Conservation (phyloP, 768 basidiomycete species). For the Termitomyces sp. region DNA sequence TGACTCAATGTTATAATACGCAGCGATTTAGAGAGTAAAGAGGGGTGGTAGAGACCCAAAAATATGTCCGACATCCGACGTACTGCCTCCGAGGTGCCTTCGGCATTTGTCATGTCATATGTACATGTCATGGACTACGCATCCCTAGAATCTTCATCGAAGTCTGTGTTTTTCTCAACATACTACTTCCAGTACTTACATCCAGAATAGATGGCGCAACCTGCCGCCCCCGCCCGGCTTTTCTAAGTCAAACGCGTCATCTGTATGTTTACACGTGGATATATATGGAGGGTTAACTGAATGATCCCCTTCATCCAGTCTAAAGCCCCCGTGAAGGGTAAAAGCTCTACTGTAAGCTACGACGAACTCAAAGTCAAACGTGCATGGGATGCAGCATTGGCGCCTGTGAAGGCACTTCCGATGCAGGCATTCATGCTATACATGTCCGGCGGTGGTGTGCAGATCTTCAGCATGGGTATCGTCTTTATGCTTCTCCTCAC, state of each 20-base stretch:
- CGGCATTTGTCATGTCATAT: not conserved
- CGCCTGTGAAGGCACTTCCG: conserved; percentile 85
- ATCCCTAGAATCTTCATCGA: conserved; percentile 33
- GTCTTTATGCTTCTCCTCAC: conserved; percentile 87
- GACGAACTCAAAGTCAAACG: conserved; percentile 68
- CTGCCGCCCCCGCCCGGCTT: conserved; percentile 69
- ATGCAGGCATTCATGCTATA: conserved; percentile 99
- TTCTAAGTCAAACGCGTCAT: conserved; percentile 33
- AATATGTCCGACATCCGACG: conserved; percentile 10
- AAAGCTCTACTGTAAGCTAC: conserved; percentile 38
- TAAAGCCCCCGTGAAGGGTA: conserved; percentile 29
- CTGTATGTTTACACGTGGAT: conserved; percentile 20
- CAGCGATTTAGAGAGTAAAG: not conserved
- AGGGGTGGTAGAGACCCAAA: no score
- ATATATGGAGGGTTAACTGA: not conserved
- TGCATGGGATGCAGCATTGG: conserved; percentile 81
- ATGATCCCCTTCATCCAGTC: conserved; percentile 27
- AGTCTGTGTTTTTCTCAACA: conserved; percentile 15
- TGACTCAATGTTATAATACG: not conserved
- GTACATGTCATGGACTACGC: conserved; percentile 30
- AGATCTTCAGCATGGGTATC: conserved; percentile 96
- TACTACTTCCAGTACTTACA: not conserved
- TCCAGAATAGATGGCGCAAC: conserved; percentile 45
- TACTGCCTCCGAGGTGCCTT: conserved; percentile 1
- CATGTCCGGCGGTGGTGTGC: conserved; percentile 95